Evolutionary conservation across 2,329 filamentous ascomycete genomes (phyloP), one percentile per base, ranked within the genome.

Genomic region (Aspergillus persii): DNA sequence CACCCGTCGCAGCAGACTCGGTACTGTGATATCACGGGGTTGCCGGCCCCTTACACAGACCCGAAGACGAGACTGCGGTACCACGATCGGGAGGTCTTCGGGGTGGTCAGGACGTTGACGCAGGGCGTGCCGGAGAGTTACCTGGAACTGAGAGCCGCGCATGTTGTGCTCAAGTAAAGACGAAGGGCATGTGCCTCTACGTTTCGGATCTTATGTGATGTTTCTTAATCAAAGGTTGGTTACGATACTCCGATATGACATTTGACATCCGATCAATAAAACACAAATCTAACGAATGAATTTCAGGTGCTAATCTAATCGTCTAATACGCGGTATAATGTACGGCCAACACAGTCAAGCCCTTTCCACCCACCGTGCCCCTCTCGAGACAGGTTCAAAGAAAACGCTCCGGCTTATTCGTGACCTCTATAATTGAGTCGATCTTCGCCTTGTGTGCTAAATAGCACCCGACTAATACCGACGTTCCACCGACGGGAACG

Each of bases 341-440:
- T 95, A 79, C 82, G 90, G 89, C 85, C 90, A 88, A 86, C 90
- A 90, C 91, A 96, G 91, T 96, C 93, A 96, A 96, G 86, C 91
- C 81, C 84, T 88, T 86, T 89, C 91, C 90, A 96, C 87, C 88
- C 91, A 89, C 86, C 87, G 81, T 79, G 76, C 76, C 82, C 86
- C 90, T 96, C 80, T 96, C 90, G 81, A 85, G 79, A 81, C 82
- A 83, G 86, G 86, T 88, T 91, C 85, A 88, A 41, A 93, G 87
- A 88, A 89, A 88, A 86, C 86, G 91, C 92, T 96, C 93, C 93
- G 92, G 93, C 93, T 97, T 96, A 96, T 95, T 96, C 89, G 91
- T 89, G 90, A 91, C 91, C 89, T 72, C n/a, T 68, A 58, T 62
- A 61, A 58, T 53, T 65, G 61, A 61, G 76, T 84, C 85, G 75